These are phyloP conservation scores for Podila minutissima DNA, from an alignment of 192 early-diverging fungal species.

Conservation along the genomic window DNA sequence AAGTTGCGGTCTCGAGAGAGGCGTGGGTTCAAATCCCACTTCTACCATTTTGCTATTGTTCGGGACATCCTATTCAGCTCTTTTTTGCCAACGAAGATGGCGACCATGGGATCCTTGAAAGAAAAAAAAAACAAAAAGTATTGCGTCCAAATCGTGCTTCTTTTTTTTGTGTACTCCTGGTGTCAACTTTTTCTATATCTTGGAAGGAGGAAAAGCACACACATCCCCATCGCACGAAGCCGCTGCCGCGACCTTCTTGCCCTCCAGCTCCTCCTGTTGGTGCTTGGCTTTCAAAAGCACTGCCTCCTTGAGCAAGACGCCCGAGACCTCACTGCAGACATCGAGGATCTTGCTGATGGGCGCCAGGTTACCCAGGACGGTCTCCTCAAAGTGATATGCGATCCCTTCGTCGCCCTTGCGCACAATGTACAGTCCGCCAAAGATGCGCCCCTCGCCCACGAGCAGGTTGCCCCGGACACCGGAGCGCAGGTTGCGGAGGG, in stretches of 20 bases:
- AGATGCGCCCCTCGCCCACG: constrained; percentile 56
- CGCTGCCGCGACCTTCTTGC: constrained; percentile 9
- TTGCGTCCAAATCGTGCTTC: background rate
- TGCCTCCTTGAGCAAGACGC: constrained; percentile 12
- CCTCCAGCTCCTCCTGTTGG: constrained; percentile 26
- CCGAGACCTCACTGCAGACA: constrained; percentile 52
- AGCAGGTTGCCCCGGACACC: constrained; percentile 52
- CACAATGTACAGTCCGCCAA: constrained; percentile 52
- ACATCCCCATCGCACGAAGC: constrained; percentile 21
- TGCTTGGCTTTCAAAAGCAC: constrained; percentile 5
- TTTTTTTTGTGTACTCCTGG: background rate
- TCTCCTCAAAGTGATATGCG: constrained; percentile 54
- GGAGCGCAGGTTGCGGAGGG: constrained; percentile 31
- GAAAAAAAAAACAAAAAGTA: background rate
- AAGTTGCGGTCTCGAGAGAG: constrained; percentile 85
- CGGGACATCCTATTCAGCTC: background rate
- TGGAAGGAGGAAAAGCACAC: constrained; percentile 22
- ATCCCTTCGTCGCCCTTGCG: constrained; percentile 38
- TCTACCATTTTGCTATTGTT: constrained; percentile 47
- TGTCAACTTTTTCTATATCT: constrained; percentile 8
- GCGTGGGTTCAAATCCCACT: constrained; percentile 79
- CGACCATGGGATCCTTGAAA: too few species aligned
- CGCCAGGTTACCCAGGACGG: constrained; percentile 49
- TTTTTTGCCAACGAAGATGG: background rate
- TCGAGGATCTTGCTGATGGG: constrained; percentile 53